These are phyloP conservation scores for Daldinia loculata DNA, from an alignment of 495 filamentous ascomycete species.

Conservation along the genomic window DNA sequence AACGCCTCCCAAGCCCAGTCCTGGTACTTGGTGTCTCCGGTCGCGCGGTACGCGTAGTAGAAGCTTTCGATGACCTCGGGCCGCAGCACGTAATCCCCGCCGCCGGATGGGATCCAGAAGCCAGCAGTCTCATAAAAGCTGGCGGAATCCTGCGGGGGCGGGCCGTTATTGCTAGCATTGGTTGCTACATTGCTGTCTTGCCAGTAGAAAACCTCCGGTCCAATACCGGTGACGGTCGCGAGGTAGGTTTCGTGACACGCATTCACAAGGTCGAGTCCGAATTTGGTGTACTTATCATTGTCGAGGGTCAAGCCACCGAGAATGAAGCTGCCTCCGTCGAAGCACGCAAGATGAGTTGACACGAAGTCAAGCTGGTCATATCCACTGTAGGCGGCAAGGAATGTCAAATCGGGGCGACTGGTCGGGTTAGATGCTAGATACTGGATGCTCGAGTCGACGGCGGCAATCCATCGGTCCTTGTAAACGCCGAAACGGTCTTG, in stretches of 20 bases:
- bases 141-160: slow-evolving; percentile 56
- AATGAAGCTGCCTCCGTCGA: slow-evolving; percentile 87
- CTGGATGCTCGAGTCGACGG: slow-evolving; percentile 78
- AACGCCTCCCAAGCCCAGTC: slow-evolving; percentile 91
- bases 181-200: slow-evolving; percentile 55
- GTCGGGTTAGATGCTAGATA: slow-evolving; percentile 77
- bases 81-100: slow-evolving; percentile 70
- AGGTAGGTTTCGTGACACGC: slow-evolving; percentile 80
- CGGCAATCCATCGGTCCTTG: slow-evolving; percentile 77
- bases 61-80: slow-evolving; percentile 89
- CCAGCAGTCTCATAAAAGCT: slow-evolving; percentile 71
- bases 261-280: slow-evolving; percentile 77
- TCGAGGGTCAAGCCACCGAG: slow-evolving; percentile 79
- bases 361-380: slow-evolving; percentile 51
- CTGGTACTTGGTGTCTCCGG: slow-evolving; percentile 74
- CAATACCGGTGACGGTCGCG: slow-evolving; percentile 73
- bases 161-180: slow-evolving; percentile 50
- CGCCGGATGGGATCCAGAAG: slow-evolving; percentile 71
- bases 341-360: slow-evolving; percentile 79
- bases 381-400: slow-evolving; percentile 71
- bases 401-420: slow-evolving; percentile 76
- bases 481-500: slow-evolving; percentile 68
- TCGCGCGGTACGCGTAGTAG: slow-evolving; percentile 87
- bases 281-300: slow-evolving; percentile 70
- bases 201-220: slow-evolving; percentile 82